phyloP scores from a whole-genome alignment of 768 basidiomycete species.

The Phallus indusiatus region DNA sequence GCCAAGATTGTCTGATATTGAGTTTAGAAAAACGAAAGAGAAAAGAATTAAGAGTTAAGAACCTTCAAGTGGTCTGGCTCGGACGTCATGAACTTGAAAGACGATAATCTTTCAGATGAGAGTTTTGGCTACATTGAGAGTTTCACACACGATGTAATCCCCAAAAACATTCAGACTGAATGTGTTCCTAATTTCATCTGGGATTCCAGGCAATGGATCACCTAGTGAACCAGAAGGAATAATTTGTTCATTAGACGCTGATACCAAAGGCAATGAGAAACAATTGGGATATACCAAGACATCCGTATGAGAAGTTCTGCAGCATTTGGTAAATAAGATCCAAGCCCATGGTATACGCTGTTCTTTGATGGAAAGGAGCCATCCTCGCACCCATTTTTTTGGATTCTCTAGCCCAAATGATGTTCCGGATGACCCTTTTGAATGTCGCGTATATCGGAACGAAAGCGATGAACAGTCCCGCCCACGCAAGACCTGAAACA shows the following conservation, averaged over 20 bases:
- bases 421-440: background rate
- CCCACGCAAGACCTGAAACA: background rate
- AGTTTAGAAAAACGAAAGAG: background rate
- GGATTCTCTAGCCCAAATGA: background rate
- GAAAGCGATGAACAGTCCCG: background rate
- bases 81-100: conserved; percentile 37
- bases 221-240: no score
- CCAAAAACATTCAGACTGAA: background rate
- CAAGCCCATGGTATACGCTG: background rate
- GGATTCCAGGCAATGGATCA: background rate
- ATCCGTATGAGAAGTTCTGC: background rate
- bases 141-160: background rate
- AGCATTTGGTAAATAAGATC: background rate
- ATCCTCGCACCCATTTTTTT: background rate
- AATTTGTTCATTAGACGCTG: background rate
- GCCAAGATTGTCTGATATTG: conserved; percentile 35
- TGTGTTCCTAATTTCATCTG: background rate
- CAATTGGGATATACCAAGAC: background rate
- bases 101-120: background rate
- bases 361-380: background rate
- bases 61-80: conserved; percentile 49
- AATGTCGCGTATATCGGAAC: background rate
- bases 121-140: background rate
- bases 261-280: background rate
- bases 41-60: background rate